Base-by-base conservation (phyloP, 345 rosid genomes). In the Gossypium arboreum region DNA sequence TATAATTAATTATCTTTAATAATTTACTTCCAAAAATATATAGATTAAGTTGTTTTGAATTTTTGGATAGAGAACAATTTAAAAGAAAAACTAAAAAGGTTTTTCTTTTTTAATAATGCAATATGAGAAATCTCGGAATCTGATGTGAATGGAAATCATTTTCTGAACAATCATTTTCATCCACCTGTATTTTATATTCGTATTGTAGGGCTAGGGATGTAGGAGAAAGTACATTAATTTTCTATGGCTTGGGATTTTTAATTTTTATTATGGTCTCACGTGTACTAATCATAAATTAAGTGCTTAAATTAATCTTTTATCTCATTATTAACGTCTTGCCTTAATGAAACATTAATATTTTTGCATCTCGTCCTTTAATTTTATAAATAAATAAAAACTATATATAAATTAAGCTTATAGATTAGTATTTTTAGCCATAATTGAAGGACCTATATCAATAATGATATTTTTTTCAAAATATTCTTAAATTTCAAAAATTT, bases 1-100 rank as follows among this genome's bases (percentile, higher is more conserved):
- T 4, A 0, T 34, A 0, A 34, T 34, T 34, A 34, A 5, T 4
- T 0, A 0, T 5, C 0, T 4, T 34, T 4, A 34, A 5, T 34
- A 5, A 34, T 34, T 34, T 34, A 34, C 7, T 34, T 34, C 1
- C 0, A 34, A 34, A 34, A 1, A 0, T 5, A 5, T 0, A 34
- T 5, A 34, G 0, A 34, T 5, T 34, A 34, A 34, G 4, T 34
- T 34, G 1, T 34, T 34, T 34, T 0, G 7, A 34, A 34, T 34
- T 29, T 29, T 34, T 34, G 0, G 6, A 4, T 0, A 34, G 39
- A 4, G 7, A 34, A 0, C 0, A 34, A 4, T 34, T 34, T 0
- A 34, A 4, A 34, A 34, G 24, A 34, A 0, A 29, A 29, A 29
- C 1, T 29, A 34, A 29, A 29, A 27, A 29, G 3, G 29, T 3